Conservation (phyloP, 345 rosid species). For the Sisymbrium irio region DNA sequence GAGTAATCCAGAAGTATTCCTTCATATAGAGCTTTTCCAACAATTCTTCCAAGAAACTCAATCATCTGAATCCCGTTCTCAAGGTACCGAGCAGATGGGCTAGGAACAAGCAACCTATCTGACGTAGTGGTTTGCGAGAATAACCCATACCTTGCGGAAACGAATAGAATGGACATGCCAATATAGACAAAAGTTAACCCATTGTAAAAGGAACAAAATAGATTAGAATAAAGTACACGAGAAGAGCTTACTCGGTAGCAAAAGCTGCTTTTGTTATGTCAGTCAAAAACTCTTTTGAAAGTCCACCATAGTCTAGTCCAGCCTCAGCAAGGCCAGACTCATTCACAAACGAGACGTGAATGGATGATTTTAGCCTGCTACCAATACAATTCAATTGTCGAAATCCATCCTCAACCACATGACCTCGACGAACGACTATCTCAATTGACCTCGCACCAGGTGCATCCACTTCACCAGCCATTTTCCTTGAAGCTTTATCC, state of each 20-base stretch:
- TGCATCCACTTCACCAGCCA: conserved; percentile 83
- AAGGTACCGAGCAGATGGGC: conserved; percentile 74
- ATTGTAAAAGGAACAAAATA: conserved; percentile 10
- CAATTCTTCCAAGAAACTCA: conserved; percentile 96
- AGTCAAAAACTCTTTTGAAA: conserved; percentile 93
- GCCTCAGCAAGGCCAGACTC: conserved; percentile 98
- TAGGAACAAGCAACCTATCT: conserved; percentile 87
- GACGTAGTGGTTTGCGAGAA: conserved; percentile 82
- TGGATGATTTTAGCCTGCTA: conserved; percentile 81
- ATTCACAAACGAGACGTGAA: conserved; percentile 93
- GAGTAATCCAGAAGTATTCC: conserved; percentile 93
- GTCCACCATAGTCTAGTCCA: conserved; percentile 97
- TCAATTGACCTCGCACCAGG: conserved; percentile 84
- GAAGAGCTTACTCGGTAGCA: conserved; percentile 79
- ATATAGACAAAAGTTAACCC: conserved; percentile 6
- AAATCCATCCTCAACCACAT: conserved; percentile 93
- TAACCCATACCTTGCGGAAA: conserved; percentile 66
- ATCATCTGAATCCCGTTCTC: conserved; percentile 90
- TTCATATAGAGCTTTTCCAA: conserved; percentile 96
- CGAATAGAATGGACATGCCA: conserved; percentile 11
- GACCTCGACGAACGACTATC: conserved; percentile 89
- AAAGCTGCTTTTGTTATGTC: conserved; percentile 92
- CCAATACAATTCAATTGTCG: conserved; percentile 77
- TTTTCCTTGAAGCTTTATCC: conserved; percentile 86
- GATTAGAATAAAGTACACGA: conserved; percentile 7